Evolutionary conservation across 305 asterid species (phyloP).

Genomic region (Rubia tinctorum): DNA sequence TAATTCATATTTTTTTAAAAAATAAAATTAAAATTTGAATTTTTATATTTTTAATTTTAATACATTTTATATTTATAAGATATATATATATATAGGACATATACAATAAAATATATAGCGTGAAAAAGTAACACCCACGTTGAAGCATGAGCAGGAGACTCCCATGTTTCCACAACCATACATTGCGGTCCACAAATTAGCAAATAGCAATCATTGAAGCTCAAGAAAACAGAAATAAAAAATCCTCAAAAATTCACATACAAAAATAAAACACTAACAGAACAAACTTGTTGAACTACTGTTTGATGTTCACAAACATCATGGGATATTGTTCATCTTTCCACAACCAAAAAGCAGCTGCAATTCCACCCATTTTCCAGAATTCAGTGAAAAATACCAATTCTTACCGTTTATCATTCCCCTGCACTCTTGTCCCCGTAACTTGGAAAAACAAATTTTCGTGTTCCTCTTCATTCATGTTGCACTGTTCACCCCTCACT

Average conservation of each 20-base stretch:
- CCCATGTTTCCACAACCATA: no score
- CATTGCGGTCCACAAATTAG: no score
- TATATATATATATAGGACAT: no score
- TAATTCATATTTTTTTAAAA: no score
- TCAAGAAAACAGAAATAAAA: background rate
- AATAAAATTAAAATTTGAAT: no score
- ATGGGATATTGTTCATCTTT: conserved; percentile 14
- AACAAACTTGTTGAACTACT: background rate
- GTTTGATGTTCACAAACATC: conserved; percentile 10
- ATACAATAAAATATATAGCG: no score
- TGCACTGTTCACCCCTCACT: conserved; percentile 36
- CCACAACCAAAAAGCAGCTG: conserved; percentile 16
- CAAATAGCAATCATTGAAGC: no score
- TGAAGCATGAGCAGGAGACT: no score
- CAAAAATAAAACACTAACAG: background rate
- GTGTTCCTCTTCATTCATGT: conserved; percentile 23
- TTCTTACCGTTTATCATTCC: conserved; percentile 20
- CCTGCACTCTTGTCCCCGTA: conserved; percentile 16
- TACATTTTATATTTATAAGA: no score
- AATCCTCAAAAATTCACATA: background rate
- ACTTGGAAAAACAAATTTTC: conserved; percentile 14
- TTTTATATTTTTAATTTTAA: no score
- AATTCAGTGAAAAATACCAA: conserved; percentile 13
- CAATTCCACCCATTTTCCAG: conserved; percentile 20
- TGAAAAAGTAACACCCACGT: no score